phyloP scores from a whole-genome alignment of 352 stramenopile species.

The Phytopythium montanum region DNA sequence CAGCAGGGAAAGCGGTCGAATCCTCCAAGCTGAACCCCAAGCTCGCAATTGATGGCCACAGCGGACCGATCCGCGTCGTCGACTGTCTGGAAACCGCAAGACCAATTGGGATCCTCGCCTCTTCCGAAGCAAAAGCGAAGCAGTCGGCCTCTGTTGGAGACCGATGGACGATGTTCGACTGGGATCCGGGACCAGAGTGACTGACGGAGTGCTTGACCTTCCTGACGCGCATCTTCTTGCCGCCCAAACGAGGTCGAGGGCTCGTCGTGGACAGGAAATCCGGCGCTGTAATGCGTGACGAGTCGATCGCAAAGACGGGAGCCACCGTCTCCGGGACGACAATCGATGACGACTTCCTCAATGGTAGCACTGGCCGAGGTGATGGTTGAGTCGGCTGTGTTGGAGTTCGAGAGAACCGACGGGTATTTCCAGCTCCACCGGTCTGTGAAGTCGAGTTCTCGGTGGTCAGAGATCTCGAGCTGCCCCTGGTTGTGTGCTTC shows the following conservation, averaged over 20 bases:
- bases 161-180: neutral
- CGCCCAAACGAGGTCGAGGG: slow-evolving; percentile 12
- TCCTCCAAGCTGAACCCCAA: neutral
- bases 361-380: neutral
- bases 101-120: neutral
- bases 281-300: neutral
- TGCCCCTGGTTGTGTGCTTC: neutral
- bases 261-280: neutral
- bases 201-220: slow-evolving; percentile 13
- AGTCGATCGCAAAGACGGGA: neutral
- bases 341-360: slow-evolving; percentile 6
- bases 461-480: neutral
- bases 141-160: neutral
- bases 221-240: slow-evolving; percentile 33
- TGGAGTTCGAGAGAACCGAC: neutral
- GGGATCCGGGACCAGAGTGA: neutral
- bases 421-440: neutral
- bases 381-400: neutral
- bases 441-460: neutral
- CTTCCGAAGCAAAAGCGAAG: neutral
- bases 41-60: neutral
- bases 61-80: neutral
- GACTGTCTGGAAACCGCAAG: neutral
- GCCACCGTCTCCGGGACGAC: slow-evolving; percentile 1
- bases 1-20: neutral